Evolutionary conservation across 768 basidiomycete genomes (phyloP).

Genomic region (Boletus sp.): DNA sequence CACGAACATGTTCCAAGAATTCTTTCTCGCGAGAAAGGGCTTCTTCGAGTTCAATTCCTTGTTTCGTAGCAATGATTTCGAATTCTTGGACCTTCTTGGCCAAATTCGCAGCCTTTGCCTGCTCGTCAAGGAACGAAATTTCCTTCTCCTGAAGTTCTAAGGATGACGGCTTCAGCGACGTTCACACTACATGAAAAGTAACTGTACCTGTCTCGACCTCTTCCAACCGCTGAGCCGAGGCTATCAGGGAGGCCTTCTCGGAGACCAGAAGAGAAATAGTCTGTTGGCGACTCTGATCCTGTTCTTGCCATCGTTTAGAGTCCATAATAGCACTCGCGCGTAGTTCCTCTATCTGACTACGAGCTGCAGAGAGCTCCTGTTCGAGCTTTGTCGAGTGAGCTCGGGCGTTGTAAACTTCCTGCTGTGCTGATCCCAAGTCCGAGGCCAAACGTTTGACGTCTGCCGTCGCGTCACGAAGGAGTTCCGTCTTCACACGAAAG

Average conservation of each 20-base stretch:
- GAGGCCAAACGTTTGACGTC: slow-evolving; percentile 19
- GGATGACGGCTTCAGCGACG: background rate
- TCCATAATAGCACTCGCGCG: slow-evolving; percentile 10
- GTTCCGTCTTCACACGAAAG: slow-evolving; percentile 25
- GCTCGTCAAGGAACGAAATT: slow-evolving; percentile 42
- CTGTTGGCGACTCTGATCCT: slow-evolving; percentile 59
- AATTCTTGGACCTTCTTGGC: slow-evolving; percentile 43
- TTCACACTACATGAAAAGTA: background rate
- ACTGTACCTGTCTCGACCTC: slow-evolving; percentile 61
- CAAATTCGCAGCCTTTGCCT: slow-evolving; percentile 38
- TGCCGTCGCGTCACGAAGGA: slow-evolving; percentile 23
- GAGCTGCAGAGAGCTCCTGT: slow-evolving; percentile 21
- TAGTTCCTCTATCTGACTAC: slow-evolving; percentile 18
- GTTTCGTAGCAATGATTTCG: slow-evolving; percentile 38
- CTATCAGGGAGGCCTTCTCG: slow-evolving; percentile 60
- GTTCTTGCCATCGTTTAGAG: slow-evolving; percentile 26
- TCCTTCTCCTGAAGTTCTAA: slow-evolving; percentile 47
- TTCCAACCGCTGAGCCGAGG: slow-evolving; percentile 58
- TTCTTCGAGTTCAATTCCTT: slow-evolving; percentile 41
- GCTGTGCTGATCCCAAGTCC: slow-evolving; percentile 19
- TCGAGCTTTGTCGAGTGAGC: slow-evolving; percentile 18
- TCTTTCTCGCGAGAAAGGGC: slow-evolving; percentile 50
- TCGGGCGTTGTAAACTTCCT: slow-evolving; percentile 7
- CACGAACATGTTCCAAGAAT: slow-evolving; percentile 32
- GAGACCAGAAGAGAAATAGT: slow-evolving; percentile 76